phyloP scores from a whole-genome alignment of 495 filamentous ascomycete genomes.

The Trichoderma virens region DNA sequence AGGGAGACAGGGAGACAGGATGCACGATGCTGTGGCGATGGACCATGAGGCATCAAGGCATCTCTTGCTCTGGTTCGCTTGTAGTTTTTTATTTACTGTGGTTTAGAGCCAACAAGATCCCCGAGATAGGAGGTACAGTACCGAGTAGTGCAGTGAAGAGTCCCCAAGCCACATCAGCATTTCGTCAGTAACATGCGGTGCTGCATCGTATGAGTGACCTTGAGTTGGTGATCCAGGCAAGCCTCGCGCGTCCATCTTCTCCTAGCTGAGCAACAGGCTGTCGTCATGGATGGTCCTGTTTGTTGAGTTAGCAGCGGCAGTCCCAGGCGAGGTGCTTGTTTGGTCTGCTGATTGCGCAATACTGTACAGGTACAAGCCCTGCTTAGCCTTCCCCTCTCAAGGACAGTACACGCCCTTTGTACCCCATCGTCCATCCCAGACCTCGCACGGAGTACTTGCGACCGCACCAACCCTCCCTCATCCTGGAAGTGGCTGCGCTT shows the following conservation, averaged over 20 bases:
- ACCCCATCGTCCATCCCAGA: neutral
- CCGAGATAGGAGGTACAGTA: no score
- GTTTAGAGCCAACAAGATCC: no score
- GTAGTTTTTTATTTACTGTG: no score
- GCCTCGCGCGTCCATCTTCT: neutral
- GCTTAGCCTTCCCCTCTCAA: conserved; percentile 3
- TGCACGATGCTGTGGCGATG: no score
- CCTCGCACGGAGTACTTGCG: neutral
- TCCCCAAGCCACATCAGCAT: neutral
- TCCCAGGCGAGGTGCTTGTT: neutral
- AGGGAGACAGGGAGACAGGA: no score
- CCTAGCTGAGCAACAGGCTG: neutral
- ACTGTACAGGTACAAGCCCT: conserved; percentile 4
- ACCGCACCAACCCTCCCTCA: neutral
- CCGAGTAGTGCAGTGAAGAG: neutral
- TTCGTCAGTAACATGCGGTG: neutral
- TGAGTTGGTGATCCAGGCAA: neutral
- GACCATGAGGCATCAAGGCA: no score
- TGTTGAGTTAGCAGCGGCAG: neutral
- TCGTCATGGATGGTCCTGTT: neutral
- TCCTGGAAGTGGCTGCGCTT: neutral
- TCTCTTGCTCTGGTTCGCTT: no score
- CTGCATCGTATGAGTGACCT: neutral
- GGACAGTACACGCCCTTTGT: conserved; percentile 4
- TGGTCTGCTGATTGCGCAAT: neutral